Conservation (phyloP, 1,284 basidiomycete genomes). For the Pterulicium gracile region DNA sequence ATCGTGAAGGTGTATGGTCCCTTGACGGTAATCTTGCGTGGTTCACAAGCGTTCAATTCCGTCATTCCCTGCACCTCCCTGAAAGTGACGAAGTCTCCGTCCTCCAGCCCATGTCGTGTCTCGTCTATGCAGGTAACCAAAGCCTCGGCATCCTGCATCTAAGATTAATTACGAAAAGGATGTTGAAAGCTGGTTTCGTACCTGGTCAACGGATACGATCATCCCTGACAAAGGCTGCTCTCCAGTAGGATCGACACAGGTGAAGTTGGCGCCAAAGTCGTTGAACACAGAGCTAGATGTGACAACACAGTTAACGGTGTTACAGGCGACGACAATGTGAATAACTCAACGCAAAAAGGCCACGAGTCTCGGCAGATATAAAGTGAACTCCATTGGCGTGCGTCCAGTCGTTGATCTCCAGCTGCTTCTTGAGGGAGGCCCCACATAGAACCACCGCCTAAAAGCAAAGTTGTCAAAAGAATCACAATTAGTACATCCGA, state of each 20-base stretch:
- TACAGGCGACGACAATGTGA: slow-evolving; percentile 9
- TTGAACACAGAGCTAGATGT: slow-evolving; percentile 77
- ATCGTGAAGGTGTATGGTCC: slow-evolving; percentile 96
- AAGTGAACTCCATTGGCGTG: slow-evolving; percentile 86
- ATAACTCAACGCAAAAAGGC: slow-evolving; percentile 79
- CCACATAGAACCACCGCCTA: slow-evolving; percentile 88
- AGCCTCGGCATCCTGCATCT: slow-evolving; percentile 69
- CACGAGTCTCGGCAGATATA: slow-evolving; percentile 86
- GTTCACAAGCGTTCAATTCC: slow-evolving; percentile 84
- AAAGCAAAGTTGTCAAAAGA: slow-evolving; percentile 5
- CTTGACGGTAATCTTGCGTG: slow-evolving; percentile 87
- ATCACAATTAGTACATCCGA: slow-evolving; percentile 3
- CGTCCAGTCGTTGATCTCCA: slow-evolving; percentile 94
- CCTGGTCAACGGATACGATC: slow-evolving; percentile 87
- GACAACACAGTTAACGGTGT: neutral
- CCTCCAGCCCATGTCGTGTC: slow-evolving; percentile 94
- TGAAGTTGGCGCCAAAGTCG: slow-evolving; percentile 93
- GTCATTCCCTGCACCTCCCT: slow-evolving; percentile 96
- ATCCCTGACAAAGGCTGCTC: slow-evolving; percentile 92
- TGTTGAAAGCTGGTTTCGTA: slow-evolving; percentile 16
- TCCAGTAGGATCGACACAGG: slow-evolving; percentile 91
- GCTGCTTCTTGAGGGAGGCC: slow-evolving; percentile 67
- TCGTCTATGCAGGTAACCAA: slow-evolving; percentile 96
- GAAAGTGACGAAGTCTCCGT: slow-evolving; percentile 97
- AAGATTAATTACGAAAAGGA: neutral